phyloP scores from a whole-genome alignment of 331 rosid species.

The Rosa hybrid region DNA sequence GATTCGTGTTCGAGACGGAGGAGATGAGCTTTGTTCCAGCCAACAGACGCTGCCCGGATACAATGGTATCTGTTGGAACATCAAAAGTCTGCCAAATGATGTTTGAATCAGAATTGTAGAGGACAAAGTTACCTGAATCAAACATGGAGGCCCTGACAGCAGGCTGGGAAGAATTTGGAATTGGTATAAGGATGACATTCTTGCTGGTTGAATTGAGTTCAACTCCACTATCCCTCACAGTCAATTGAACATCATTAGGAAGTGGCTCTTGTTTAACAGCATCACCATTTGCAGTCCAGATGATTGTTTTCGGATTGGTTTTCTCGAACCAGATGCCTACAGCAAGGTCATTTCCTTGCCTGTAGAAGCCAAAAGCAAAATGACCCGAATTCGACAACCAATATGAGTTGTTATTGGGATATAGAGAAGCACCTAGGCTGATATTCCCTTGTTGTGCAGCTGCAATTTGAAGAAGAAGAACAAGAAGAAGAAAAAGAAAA shows the following conservation, averaged over 20 bases:
- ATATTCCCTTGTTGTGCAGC: no score
- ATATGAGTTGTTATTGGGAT: not conserved
- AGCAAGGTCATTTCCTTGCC: not conserved
- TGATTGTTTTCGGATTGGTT: not conserved
- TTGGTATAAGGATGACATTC: not conserved
- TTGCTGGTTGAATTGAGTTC: not conserved
- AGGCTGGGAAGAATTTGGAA: not conserved
- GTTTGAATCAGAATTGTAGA: not conserved
- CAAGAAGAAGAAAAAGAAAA: no score
- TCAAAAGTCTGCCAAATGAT: slow-evolving; percentile 28
- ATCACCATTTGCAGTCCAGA: not conserved
- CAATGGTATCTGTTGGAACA: slow-evolving; percentile 22
- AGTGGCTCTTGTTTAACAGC: not conserved
- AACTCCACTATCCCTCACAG: not conserved
- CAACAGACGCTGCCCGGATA: not conserved
- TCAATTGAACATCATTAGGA: not conserved
- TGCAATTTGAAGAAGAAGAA: not conserved
- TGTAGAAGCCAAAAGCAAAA: not conserved
- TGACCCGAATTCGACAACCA: not conserved
- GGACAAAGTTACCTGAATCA: slow-evolving; percentile 28
- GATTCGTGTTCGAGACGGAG: not conserved
- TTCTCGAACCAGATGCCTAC: slow-evolving; percentile 1
- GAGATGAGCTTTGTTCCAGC: not conserved
- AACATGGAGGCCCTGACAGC: slow-evolving; percentile 22
- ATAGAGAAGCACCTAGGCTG: no score